Conservation (phyloP, 805 yeast genomes). For the Jamesozyma hellenica region DNA sequence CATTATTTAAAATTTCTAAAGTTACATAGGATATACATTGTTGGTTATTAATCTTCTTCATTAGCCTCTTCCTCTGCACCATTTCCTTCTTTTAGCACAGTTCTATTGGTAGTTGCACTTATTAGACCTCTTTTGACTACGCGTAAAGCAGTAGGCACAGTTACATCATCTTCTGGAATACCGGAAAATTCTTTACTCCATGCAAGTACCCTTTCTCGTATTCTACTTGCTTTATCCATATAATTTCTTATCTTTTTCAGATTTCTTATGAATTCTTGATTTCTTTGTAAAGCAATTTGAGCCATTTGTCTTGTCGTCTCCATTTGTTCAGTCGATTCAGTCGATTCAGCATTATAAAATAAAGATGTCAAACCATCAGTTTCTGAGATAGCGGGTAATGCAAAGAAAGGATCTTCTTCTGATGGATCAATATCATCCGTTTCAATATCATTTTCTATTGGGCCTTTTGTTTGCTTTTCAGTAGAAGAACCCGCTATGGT, state of each 20-base stretch:
- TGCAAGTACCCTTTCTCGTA: constrained; percentile 54
- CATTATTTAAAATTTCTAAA: not conserved
- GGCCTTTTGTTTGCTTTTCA: constrained; percentile 5
- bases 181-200: constrained; percentile 87
- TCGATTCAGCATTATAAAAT: constrained; percentile 2
- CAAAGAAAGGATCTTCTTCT: constrained; percentile 54
- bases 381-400: constrained; percentile 37
- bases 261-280: constrained; percentile 78
- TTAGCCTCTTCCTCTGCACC: constrained; percentile 4
- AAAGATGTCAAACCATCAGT: constrained; percentile 8
- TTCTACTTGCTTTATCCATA: constrained; percentile 65
- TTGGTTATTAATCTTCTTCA: not conserved
- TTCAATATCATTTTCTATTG: constrained; percentile 9
- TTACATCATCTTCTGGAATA: constrained; percentile 39
- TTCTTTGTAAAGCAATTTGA: constrained; percentile 71
- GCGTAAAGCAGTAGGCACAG: constrained; percentile 29
- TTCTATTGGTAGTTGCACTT: constrained; percentile 28
- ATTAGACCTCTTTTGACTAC: constrained; percentile 30
- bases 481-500: constrained; percentile 4
- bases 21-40: not conserved
- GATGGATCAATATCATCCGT: constrained; percentile 7
- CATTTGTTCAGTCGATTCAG: constrained; percentile 38
- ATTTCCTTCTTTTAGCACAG: constrained; percentile 12
- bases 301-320: constrained; percentile 63
- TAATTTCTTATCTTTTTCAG: constrained; percentile 66